Evolutionary conservation across 495 filamentous ascomycete genomes (phyloP), one percentile per base, ranked within the genome.

Genomic region (Aspergillus affinis): DNA sequence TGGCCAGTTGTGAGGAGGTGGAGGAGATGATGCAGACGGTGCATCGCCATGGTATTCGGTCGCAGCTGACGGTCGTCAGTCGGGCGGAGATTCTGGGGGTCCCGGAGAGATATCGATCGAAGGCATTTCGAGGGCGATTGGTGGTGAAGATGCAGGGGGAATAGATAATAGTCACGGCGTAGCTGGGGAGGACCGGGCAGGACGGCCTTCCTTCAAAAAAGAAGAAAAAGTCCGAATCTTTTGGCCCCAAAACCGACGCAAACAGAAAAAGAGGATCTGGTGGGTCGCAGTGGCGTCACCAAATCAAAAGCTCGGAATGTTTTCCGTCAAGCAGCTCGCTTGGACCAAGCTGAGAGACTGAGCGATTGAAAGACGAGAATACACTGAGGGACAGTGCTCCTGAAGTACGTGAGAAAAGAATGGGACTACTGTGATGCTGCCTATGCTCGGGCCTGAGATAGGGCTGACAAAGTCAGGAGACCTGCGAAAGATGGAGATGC

Each of bases 1-100:
- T 60, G 12, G 51, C 44, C 18, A n/a, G 58, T 29, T 7, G 41
- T 8, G 36, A 60, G 6, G 57, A 52, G 49, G 44, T 30, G 26
- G 57, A 60, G 58, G 46, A 48, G 41, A 60, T 60, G 58, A 60
- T 60, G 58, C 18, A 32, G 49, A 20, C 54, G 10, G 57, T 59
- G 10, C 29, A 45, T n/a, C 27, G 47, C 13, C 19, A 59, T 12
- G 36, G 21, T 0, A 54, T 59, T 26, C 18, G 17, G 57, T 59
- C 57, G 15, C 57, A 59, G 50, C 30, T 59, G 30, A 59, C 57
- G 4, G 57, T 59, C 17, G 57, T 59, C 13, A 4, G 20, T 36
- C 21, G 21, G n/a, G 36, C 32, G 29, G 51, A 53, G 44, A 54
- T 59, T 45, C 44, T 50, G 8, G 15, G 26, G 7, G 17, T 59